These are phyloP conservation scores for Trichoderma orchidacearum DNA, from an alignment of 495 filamentous ascomycete species.

Conservation along the genomic window DNA sequence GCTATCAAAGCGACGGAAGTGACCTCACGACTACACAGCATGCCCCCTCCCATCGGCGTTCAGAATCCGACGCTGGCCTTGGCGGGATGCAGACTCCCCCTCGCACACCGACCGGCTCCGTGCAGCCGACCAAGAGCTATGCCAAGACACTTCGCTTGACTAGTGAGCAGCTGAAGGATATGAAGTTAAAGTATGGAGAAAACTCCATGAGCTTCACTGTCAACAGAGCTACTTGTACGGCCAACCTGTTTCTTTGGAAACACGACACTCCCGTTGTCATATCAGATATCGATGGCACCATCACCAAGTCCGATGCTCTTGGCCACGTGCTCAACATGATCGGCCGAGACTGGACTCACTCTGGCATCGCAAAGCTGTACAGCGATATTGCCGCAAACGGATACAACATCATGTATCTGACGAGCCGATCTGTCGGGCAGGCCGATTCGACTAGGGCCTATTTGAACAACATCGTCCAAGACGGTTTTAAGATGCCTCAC, in stretches of 20 bases:
- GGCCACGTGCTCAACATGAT: constrained; percentile 98
- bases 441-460: constrained; percentile 86
- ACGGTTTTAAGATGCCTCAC: constrained; percentile 71
- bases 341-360: constrained; percentile 94
- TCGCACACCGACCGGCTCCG: constrained; percentile 50
- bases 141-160: constrained; percentile 96
- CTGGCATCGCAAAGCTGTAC: constrained; percentile 92
- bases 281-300: constrained; percentile 97
- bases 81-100: constrained; percentile 61
- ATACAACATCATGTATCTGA: constrained; percentile 98
- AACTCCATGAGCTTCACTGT: constrained; percentile 96
- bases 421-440: constrained; percentile 84
- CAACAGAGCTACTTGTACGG: constrained; percentile 81
- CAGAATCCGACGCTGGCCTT: constrained; percentile 57
- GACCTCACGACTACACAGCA: constrained; percentile 24
- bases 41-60: constrained; percentile 26
- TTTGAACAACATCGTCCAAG: constrained; percentile 78
- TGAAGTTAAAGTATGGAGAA: constrained; percentile 68
- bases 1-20: constrained; percentile 72
- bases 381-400: constrained; percentile 91
- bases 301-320: constrained; percentile 95
- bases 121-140: constrained; percentile 61
- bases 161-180: constrained; percentile 81
- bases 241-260: constrained; percentile 86
- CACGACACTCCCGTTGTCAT: constrained; percentile 87